Evolutionary conservation across 331 rosid species (phyloP).

Genomic region (Arachis monticola): DNA sequence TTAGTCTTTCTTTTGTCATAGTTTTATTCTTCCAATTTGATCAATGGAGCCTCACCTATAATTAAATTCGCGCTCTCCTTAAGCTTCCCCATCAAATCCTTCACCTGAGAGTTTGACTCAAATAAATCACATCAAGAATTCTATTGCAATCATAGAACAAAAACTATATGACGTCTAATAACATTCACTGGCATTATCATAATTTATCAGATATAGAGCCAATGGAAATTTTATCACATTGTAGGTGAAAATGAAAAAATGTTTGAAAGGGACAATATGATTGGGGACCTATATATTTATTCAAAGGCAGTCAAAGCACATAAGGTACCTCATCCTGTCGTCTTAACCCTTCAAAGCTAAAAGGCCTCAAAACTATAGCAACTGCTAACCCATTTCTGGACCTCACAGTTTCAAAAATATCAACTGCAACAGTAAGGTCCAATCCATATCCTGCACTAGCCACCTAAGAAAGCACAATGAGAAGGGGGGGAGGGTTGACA

Average conservation of each 20-base stretch:
- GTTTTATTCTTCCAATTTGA: neutral
- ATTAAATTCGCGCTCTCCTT: constrained; percentile 68
- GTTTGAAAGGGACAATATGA: constrained; percentile 10
- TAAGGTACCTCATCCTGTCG: constrained; percentile 81
- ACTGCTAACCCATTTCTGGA: constrained; percentile 71
- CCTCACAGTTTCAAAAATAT: constrained; percentile 68
- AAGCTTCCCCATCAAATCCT: constrained; percentile 67
- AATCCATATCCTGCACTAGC: constrained; percentile 93
- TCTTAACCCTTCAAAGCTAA: constrained; percentile 90
- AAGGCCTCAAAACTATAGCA: constrained; percentile 81
- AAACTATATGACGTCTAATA: constrained; percentile 18
- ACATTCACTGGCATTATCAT: neutral
- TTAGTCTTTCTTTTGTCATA: neutral
- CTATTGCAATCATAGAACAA: neutral
- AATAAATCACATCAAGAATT: constrained; percentile 17
- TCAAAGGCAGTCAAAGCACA: constrained; percentile 25
- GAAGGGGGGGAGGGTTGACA: neutral
- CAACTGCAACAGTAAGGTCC: constrained; percentile 64
- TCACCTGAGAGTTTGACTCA: constrained; percentile 59
- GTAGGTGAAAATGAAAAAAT: neutral
- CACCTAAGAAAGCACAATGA: constrained; percentile 58
- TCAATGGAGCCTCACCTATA: constrained; percentile 54
- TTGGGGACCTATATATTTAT: neutral
- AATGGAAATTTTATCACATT: constrained; percentile 28
- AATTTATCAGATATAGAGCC: constrained; percentile 14